Evolutionary conservation across 805 yeast genomes (phyloP), one percentile per base, ranked within the genome.

Genomic region (Cyberlindnera maclurae): DNA sequence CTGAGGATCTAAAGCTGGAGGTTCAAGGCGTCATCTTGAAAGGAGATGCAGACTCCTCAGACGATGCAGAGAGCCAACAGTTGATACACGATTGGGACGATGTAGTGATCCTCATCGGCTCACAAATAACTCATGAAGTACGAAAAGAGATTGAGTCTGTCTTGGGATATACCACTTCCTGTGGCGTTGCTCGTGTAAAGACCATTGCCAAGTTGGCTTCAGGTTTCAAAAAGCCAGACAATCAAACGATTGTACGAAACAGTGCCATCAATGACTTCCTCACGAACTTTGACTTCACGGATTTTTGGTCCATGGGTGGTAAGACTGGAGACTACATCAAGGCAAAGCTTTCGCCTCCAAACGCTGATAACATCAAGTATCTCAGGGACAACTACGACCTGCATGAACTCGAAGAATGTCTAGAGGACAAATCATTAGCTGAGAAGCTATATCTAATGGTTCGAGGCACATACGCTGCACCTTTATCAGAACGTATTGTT

Each of bases 291-390:
- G 75, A 77, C 42, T 55, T 90, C 15, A 73, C 75, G 0, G 95
- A 88, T 49, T 75, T 90, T 41, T 82, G 95, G 73, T 87, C 95
- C 0, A 65, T 90, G 69, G 97, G 98, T 6, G 98, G 97, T 3
- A 86, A 85, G 47, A 60, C 71, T 9, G 98, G 98, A 0, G 78
- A 79, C 10, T 62, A 64, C 11, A 65, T 87, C 1, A 44, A 68
- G 13, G 56, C 59, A n/a, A 57, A 63, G 15, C 57, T 88, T n/a
- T 63, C 67, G 2, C 46, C 46, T 11, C 43, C 45, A n/a, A 3
- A 84, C 82, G 65, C 80, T 46, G 61, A 68, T 3, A 68, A 58
- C 40, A 68, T 82, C 49, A 61, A 68, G 3, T 69, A 56, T 44
- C 68, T 86, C 2, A 63, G 82, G 38, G 71, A 73, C 3, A 62